Conservation (phyloP, 345 rosid species). For the Gossypium rotundifolium region DNA sequence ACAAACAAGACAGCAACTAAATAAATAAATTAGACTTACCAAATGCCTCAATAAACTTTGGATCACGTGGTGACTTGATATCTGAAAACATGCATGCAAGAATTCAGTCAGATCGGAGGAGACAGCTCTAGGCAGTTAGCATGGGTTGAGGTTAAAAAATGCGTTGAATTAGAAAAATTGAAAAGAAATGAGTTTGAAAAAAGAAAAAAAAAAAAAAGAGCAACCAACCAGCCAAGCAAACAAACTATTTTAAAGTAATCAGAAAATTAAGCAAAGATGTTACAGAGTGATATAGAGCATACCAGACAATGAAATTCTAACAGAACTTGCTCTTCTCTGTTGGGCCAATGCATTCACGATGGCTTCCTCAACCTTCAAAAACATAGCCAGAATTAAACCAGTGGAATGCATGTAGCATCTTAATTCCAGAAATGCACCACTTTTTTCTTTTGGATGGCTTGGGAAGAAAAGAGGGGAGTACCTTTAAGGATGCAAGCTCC, state of each 20-base stretch:
- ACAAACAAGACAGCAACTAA: neutral
- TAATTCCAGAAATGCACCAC: neutral
- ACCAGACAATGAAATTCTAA: slow-evolving; percentile 67
- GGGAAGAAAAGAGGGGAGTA: slow-evolving; percentile 15
- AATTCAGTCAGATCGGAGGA: slow-evolving; percentile 4
- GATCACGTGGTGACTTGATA: slow-evolving; percentile 76
- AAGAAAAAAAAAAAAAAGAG: neutral
- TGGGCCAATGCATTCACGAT: slow-evolving; percentile 68
- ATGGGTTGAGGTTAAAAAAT: neutral
- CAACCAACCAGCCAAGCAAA: too few relatives aligned
- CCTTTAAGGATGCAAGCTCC: slow-evolving; percentile 90
- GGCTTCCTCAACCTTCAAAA: slow-evolving; percentile 81
- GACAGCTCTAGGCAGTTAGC: neutral
- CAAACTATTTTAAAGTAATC: neutral
- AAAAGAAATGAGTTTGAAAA: neutral
- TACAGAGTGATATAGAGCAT: neutral
- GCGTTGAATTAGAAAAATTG: neutral
- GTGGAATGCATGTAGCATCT: neutral
- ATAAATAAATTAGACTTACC: slow-evolving; percentile 45
- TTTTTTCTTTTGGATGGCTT: neutral
- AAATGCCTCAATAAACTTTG: slow-evolving; percentile 72
- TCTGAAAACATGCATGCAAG: slow-evolving; percentile 42
- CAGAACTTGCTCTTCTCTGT: slow-evolving; percentile 66
- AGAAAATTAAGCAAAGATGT: neutral
- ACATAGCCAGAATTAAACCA: slow-evolving; percentile 17